These are phyloP conservation scores for Breynia disticha DNA, from an alignment of 441 rosid species.

Conservation along the genomic window DNA sequence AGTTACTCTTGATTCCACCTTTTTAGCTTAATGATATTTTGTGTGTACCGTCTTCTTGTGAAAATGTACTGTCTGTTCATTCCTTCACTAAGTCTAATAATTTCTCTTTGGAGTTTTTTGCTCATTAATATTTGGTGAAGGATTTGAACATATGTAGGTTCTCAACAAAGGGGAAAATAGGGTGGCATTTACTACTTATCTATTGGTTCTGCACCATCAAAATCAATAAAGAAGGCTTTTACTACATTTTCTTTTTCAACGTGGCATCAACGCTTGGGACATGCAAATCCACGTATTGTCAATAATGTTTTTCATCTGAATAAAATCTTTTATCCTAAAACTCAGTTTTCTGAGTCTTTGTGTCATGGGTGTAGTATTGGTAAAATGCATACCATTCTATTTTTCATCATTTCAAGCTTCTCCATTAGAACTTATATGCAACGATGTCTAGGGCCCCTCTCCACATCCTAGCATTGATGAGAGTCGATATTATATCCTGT, in stretches of 20 bases:
- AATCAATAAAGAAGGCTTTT: no score
- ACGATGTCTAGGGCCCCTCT: not conserved
- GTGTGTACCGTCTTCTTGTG: not conserved
- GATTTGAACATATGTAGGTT: not conserved
- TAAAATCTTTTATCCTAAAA: no score
- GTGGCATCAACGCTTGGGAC: no score
- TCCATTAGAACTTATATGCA: not conserved
- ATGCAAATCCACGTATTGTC: not conserved
- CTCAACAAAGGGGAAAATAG: not conserved
- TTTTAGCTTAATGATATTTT: not conserved
- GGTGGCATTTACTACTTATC: not conserved
- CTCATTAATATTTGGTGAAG: not conserved
- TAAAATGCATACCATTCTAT: not conserved
- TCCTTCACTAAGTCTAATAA: not conserved
- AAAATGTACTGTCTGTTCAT: not conserved
- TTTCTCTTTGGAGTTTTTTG: not conserved
- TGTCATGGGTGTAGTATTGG: not conserved
- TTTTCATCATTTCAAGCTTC: not conserved
- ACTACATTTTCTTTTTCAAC: no score
- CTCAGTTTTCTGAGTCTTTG: no score
- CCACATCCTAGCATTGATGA: not conserved
- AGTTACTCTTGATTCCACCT: not conserved
- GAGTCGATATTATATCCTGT: no score
- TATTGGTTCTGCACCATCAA: no score
- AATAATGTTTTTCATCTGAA: not conserved